A percentile compares a stretch with the other conserved stretches of the same genome.
Conservation (phyloP, 257 asterid genomes). For the Scutellaria minor region DNA sequence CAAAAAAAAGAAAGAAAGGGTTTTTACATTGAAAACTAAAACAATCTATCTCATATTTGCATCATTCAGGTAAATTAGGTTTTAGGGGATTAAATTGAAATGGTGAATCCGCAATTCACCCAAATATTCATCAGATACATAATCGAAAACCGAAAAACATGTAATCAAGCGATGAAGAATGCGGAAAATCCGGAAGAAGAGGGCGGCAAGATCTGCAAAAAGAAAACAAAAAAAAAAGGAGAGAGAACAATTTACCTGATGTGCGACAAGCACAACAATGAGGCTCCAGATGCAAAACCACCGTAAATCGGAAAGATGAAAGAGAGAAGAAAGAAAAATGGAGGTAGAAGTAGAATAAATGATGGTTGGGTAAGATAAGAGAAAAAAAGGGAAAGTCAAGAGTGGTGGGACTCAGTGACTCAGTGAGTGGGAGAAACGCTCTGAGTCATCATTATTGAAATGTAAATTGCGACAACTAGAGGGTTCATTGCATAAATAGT, state of each 20-base stretch:
- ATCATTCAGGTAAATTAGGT: slow-evolving; percentile 7
- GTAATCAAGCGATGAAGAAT: slow-evolving; percentile 15
- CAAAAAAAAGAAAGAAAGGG: neutral
- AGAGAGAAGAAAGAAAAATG: neutral
- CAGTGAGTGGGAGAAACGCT: slow-evolving; percentile 18
- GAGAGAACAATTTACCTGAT: slow-evolving; percentile 26
- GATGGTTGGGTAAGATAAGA: slow-evolving; percentile 22
- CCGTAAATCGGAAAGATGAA: slow-evolving; percentile 21
- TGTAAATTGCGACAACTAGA: too few relatives aligned
- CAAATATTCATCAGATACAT: neutral
- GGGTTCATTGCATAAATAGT: too few relatives aligned
- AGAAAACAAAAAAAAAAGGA: neutral
- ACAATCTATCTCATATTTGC: neutral
- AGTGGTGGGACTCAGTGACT: slow-evolving; percentile 30
- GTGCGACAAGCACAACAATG: neutral
- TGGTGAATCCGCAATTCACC: neutral
- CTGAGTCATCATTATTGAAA: neutral
- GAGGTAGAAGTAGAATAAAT: slow-evolving; percentile 2
- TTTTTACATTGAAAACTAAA: neutral
- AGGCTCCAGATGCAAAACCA: neutral
- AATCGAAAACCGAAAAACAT: neutral
- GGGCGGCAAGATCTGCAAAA: slow-evolving; percentile 29
- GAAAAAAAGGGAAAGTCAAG: neutral
- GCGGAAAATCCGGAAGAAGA: neutral
- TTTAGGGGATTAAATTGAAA: slow-evolving; percentile 13